Percentiles rank a stretch among this genome's conserved stretches.
phyloP scores from a whole-genome alignment of 2,329 filamentous ascomycete species.

The Gaeumannomyces tritici region DNA sequence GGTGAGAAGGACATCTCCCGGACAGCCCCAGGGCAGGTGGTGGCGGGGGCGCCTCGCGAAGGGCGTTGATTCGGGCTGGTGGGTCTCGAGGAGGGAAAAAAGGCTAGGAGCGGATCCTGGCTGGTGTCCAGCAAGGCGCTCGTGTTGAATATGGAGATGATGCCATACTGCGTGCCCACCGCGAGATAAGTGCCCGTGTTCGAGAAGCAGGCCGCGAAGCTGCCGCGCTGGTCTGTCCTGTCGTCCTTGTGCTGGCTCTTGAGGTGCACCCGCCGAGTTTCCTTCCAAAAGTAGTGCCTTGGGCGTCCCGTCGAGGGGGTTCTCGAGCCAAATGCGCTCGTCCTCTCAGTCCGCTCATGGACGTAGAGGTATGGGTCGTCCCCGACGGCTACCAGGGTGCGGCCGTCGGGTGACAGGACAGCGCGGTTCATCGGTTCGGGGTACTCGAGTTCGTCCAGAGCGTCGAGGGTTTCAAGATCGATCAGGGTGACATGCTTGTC shows the following conservation, averaged over 20 bases:
- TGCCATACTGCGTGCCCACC: constrained; percentile 71
- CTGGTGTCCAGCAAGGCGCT: constrained; percentile 31
- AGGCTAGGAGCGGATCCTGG: constrained; percentile 56
- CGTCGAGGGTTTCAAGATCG: constrained; percentile 54
- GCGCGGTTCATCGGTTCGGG: constrained; percentile 88
- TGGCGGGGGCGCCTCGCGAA: constrained; percentile 13
- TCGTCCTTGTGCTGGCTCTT: constrained; percentile 48
- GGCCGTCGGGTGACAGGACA: constrained; percentile 83
- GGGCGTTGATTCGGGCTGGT: background rate
- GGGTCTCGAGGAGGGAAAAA: constrained; percentile 70
- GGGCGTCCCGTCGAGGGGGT: background rate
- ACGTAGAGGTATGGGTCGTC: constrained; percentile 84
- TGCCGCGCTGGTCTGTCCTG: constrained; percentile 48
- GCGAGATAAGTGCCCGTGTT: constrained; percentile 62
- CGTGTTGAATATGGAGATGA: constrained; percentile 65
- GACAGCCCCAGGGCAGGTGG: constrained; percentile 65
- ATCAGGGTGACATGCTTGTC: constrained; percentile 84
- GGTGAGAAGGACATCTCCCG: constrained; percentile 89
- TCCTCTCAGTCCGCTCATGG: constrained; percentile 47
- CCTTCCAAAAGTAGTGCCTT: constrained; percentile 38
- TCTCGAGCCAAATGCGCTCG: background rate
- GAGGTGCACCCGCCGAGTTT: constrained; percentile 42
- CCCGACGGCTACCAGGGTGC: constrained; percentile 70
- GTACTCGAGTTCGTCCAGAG: constrained; percentile 62
- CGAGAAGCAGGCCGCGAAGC: constrained; percentile 73